These are phyloP conservation scores for Metarhizium anisopliae DNA, from an alignment of 2,329 filamentous ascomycete species.

Conservation along the genomic window DNA sequence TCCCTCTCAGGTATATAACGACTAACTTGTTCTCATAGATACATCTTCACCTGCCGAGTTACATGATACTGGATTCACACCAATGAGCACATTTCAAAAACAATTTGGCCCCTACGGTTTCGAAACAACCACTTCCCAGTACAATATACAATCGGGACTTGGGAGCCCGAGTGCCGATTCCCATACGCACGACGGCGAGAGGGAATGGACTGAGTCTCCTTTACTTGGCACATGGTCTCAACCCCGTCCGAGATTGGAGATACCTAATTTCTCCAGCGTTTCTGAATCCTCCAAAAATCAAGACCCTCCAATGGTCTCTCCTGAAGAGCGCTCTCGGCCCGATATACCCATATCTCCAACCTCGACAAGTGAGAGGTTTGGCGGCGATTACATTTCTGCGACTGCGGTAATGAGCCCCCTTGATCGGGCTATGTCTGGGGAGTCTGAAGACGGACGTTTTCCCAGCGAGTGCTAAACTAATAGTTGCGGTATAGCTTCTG, in stretches of 20 bases:
- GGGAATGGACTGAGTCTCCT: slow-evolving; percentile 4
- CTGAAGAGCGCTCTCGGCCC: not conserved
- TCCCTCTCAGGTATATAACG: not conserved
- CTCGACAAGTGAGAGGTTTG: not conserved
- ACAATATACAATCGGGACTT: not conserved
- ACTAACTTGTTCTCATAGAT: slow-evolving; percentile 20
- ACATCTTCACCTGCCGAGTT: slow-evolving; percentile 37
- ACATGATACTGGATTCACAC: slow-evolving; percentile 23
- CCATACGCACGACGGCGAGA: not conserved
- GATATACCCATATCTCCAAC: not conserved
- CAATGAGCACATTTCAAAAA: slow-evolving; percentile 1
- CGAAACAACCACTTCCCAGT: not conserved
- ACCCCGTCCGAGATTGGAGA: not conserved
- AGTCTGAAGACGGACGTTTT: not conserved
- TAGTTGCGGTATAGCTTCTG: not conserved
- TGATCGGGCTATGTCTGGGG: not conserved
- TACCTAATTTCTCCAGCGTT: not conserved
- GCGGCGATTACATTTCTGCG: not conserved
- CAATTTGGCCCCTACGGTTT: not conserved
- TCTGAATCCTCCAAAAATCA: not conserved
- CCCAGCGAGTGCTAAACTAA: not conserved
- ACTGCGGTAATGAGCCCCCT: not conserved
- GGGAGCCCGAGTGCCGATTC: not conserved
- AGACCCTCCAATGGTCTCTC: not conserved
- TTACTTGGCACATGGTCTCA: not conserved